These are phyloP conservation scores for Geotrichum fermentans DNA, from an alignment of 1,139 yeast species.

Conservation along the genomic window DNA sequence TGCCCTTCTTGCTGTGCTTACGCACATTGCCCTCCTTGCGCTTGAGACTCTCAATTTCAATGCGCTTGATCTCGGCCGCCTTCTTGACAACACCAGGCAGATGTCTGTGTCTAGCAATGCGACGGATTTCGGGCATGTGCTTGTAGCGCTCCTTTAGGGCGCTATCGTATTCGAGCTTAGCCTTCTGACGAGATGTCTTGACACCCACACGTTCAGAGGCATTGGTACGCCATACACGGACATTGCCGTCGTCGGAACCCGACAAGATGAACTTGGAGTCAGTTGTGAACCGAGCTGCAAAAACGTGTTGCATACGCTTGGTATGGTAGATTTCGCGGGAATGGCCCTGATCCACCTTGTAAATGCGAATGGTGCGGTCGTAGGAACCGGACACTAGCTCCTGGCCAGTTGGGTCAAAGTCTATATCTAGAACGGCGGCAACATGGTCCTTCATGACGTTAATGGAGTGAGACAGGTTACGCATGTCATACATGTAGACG, in stretches of 20 bases:
- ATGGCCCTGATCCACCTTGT: constrained; percentile 73
- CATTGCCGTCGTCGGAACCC: constrained; percentile 95
- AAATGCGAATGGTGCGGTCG: constrained; percentile 86
- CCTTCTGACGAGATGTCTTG: constrained; percentile 72
- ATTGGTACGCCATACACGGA: constrained; percentile 84
- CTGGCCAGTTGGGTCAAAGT: constrained; percentile 94
- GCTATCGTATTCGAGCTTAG: constrained; percentile 82
- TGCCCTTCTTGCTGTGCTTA: constrained; percentile 67
- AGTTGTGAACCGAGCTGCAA: constrained; percentile 76
- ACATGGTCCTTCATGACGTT: constrained; percentile 94
- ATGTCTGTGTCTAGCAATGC: constrained; percentile 89
- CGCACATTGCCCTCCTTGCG: constrained; percentile 78
- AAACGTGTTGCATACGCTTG: constrained; percentile 93
- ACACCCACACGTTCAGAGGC: constrained; percentile 82
- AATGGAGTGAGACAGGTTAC: constrained; percentile 71
- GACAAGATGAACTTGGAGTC: constrained; percentile 82
- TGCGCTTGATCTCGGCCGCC: constrained; percentile 78
- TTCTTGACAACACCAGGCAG: constrained; percentile 81
- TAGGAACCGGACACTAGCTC: constrained; percentile 94
- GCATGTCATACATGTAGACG: constrained; percentile 92
- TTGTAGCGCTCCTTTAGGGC: constrained; percentile 89
- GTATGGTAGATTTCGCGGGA: constrained; percentile 94
- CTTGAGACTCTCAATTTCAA: constrained; percentile 67
- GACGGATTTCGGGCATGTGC: constrained; percentile 91
- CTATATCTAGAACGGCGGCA: constrained; percentile 90